Conservation (phyloP, 2,329 filamentous ascomycete genomes). For the Arthroderma sp. region DNA sequence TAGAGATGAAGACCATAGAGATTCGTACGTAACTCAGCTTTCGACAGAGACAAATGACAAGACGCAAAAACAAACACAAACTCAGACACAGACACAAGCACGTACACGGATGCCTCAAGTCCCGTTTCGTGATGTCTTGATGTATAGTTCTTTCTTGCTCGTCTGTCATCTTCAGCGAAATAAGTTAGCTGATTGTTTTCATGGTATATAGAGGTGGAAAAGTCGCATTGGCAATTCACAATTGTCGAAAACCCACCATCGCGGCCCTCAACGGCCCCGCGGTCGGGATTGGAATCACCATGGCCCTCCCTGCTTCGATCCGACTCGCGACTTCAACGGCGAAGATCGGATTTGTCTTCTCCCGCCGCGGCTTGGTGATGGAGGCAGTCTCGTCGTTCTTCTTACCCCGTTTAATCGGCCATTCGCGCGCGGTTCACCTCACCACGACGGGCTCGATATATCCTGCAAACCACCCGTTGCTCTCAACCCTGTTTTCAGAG, state of each 20-base stretch:
- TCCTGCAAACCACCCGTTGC: conserved; percentile 35
- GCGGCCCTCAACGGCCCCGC: conserved; percentile 43
- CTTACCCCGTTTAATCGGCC: conserved; percentile 55
- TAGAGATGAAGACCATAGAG: conserved; percentile 37
- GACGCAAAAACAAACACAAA: too few relatives aligned
- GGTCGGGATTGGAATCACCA: conserved; percentile 46
- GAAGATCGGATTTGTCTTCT: conserved; percentile 63
- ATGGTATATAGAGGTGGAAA: conserved; percentile 22
- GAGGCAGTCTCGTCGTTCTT: conserved; percentile 61
- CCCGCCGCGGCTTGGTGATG: conserved; percentile 55
- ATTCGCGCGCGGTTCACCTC: conserved; percentile 49
- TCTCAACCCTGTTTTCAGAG: conserved; percentile 53
- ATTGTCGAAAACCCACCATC: conserved; percentile 45
- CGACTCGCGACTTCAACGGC: conserved; percentile 44
- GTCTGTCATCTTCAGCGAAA: too few relatives aligned
- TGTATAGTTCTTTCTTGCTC: too few relatives aligned
- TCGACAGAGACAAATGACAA: too few relatives aligned
- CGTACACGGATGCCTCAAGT: too few relatives aligned
- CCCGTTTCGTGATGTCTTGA: too few relatives aligned
- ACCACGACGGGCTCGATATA: conserved; percentile 55
- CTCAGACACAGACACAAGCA: too few relatives aligned
- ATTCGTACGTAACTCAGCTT: conserved; percentile 29
- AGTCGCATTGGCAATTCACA: conserved; percentile 40
- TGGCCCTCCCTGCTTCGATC: conserved; percentile 45
- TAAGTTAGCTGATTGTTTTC: too few relatives aligned